Conservation (phyloP, 2,329 filamentous ascomycete species). For the Colletotrichum sp. region DNA sequence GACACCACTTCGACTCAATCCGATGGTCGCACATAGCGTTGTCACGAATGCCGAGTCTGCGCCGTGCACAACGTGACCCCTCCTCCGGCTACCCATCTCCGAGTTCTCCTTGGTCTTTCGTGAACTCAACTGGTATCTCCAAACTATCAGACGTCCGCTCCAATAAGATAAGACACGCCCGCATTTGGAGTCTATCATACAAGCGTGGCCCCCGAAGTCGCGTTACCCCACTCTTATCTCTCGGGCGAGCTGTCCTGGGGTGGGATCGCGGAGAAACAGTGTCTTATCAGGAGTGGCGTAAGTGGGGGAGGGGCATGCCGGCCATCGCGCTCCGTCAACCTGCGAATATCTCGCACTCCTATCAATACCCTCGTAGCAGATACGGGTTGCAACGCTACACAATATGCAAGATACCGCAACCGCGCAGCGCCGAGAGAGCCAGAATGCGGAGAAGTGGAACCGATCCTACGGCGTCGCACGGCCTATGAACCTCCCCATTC, state of each 20-base stretch:
- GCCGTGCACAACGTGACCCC: neutral
- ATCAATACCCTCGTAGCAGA: neutral
- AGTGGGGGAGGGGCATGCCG: constrained; percentile 6
- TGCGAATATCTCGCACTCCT: neutral
- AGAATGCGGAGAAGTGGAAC: constrained; percentile 10
- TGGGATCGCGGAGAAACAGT: neutral
- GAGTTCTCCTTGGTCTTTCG: neutral
- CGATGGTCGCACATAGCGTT: neutral
- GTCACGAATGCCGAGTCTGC: neutral
- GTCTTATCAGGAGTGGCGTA: neutral
- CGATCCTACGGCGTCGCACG: neutral
- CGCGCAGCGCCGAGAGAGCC: neutral
- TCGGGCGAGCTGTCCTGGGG: neutral
- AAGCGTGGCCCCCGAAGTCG: neutral
- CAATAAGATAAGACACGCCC: constrained; percentile 2
- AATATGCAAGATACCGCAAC: neutral
- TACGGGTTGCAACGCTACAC: neutral
- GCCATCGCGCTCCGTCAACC: neutral
- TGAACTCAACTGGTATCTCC: neutral
- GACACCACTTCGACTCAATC: neutral
- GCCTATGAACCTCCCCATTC: constrained; percentile 8
- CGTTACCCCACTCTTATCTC: constrained; percentile 13
- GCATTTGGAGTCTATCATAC: neutral
- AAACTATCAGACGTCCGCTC: neutral
- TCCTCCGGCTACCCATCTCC: neutral